Evolutionary conservation across 345 rosid species (phyloP).

Genomic region (Geranium brycei): DNA sequence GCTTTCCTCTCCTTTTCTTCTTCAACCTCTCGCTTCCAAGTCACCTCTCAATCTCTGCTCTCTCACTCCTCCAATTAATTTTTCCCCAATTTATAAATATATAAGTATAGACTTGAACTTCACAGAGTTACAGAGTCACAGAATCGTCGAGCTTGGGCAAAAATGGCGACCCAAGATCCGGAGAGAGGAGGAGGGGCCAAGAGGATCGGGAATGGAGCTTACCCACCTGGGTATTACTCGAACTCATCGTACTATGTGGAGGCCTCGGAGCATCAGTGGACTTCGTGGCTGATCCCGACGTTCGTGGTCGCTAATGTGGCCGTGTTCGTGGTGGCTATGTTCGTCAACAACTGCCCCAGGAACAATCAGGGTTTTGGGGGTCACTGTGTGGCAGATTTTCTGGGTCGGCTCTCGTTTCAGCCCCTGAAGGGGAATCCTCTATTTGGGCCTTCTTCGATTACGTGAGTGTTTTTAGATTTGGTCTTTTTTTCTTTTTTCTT

Average conservation of each 20-base stretch:
- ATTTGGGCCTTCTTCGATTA: constrained; percentile 75
- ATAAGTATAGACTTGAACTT: too few relatives aligned
- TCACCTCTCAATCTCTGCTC: too few relatives aligned
- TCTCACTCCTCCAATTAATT: too few relatives aligned
- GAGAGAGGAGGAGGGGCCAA: constrained; percentile 34
- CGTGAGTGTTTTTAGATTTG: constrained; percentile 33
- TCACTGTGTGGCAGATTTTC: constrained; percentile 57
- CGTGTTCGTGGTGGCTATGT: constrained; percentile 62
- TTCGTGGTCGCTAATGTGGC: constrained; percentile 64
- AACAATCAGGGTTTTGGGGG: constrained; percentile 26
- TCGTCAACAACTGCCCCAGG: constrained; percentile 76
- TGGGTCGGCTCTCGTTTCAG: constrained; percentile 75
- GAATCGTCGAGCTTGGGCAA: too few relatives aligned
- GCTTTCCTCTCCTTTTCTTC: too few relatives aligned
- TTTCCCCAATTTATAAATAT: too few relatives aligned
- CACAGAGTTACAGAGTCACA: too few relatives aligned
- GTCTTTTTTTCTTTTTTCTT: neutral
- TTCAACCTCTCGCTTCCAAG: too few relatives aligned
- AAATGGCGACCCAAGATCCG: neutral
- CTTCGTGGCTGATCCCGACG: constrained; percentile 78
- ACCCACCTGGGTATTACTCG: constrained; percentile 6
- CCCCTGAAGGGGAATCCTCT: constrained; percentile 85
- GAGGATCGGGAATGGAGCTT: neutral
- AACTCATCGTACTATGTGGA: constrained; percentile 22
- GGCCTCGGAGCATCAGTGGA: constrained; percentile 49